phyloP scores from a whole-genome alignment of 331 rosid species.

The Rhamnella rubrinervis region DNA sequence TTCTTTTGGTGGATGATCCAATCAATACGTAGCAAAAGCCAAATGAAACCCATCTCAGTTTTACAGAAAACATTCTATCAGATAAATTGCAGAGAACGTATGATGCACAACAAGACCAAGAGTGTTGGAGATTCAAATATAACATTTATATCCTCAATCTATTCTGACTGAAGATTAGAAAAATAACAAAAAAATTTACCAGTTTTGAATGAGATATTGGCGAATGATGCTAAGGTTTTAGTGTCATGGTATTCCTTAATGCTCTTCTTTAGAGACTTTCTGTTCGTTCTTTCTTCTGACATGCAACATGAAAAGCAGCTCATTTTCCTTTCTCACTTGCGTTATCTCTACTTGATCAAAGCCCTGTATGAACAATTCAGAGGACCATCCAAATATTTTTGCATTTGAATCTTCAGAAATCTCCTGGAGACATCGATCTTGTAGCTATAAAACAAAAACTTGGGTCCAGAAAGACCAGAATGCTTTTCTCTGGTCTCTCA shows the following conservation, averaged over 20 bases:
- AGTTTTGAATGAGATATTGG: conserved; percentile 59
- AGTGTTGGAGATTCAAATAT: background rate
- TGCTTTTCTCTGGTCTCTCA: conserved; percentile 30
- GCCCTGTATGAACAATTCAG: conserved; percentile 2
- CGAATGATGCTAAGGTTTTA: conserved; percentile 57
- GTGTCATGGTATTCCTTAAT: conserved; percentile 53
- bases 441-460: conserved; percentile 2
- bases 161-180: too few relatives aligned
- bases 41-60: too few relatives aligned
- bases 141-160: background rate
- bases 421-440: background rate
- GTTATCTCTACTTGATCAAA: background rate
- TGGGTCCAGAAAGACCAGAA: conserved; percentile 36
- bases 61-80: too few relatives aligned
- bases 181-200: conserved; percentile 41
- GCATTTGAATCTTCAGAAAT: conserved; percentile 20
- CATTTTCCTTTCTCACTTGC: conserved; percentile 39
- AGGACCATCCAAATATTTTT: conserved; percentile 23
- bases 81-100: too few relatives aligned
- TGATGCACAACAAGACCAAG: too few relatives aligned
- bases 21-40: too few relatives aligned
- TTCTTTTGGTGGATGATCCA: too few relatives aligned
- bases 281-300: conserved; percentile 43
- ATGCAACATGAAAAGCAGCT: conserved; percentile 69
- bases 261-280: conserved; percentile 52